Percentiles rank a stretch among this genome's conserved stretches.
phyloP scores from a whole-genome alignment of 768 basidiomycete genomes.

The Pleurotus cornucopiae region DNA sequence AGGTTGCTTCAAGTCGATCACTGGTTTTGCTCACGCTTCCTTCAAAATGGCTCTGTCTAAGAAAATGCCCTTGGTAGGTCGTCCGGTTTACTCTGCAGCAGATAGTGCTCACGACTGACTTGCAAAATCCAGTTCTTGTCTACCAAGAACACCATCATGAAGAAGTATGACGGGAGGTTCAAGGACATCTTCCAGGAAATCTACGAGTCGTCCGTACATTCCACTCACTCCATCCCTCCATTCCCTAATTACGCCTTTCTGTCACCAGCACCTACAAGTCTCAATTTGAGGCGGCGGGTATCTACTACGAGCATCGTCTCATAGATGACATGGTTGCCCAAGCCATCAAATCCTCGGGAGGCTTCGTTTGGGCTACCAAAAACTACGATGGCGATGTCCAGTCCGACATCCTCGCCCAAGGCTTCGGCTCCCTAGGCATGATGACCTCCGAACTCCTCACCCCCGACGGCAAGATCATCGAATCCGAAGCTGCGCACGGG shows the following conservation, averaged over 20 bases:
- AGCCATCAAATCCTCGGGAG: constrained; percentile 93
- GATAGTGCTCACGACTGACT: not conserved
- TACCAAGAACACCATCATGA: constrained; percentile 96
- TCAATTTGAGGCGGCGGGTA: constrained; percentile 62
- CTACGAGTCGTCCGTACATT: constrained; percentile 59
- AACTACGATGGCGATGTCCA: constrained; percentile 87
- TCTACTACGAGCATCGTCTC: constrained; percentile 94
- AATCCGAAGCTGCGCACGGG: constrained; percentile 93
- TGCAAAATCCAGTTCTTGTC: constrained; percentile 75
- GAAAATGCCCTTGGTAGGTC: constrained; percentile 68
- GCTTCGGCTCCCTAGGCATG: constrained; percentile 95
- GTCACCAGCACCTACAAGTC: constrained; percentile 57
- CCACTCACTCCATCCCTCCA: not conserved
- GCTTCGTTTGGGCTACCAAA: constrained; percentile 77
- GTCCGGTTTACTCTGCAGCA: no score
- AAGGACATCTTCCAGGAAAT: constrained; percentile 99
- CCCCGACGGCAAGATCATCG: constrained; percentile 88
- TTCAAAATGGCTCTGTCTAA: constrained; percentile 93
- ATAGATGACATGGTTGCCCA: constrained; percentile 99
- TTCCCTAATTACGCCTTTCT: not conserved
- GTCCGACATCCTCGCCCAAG: constrained; percentile 94
- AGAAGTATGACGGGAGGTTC: constrained; percentile 98
- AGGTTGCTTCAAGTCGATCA: constrained; percentile 59
- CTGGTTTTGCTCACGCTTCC: constrained; percentile 93
- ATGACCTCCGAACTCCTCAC: constrained; percentile 97